Conservation (phyloP, 2,329 filamentous ascomycete genomes). For the Tolypocladium album region DNA sequence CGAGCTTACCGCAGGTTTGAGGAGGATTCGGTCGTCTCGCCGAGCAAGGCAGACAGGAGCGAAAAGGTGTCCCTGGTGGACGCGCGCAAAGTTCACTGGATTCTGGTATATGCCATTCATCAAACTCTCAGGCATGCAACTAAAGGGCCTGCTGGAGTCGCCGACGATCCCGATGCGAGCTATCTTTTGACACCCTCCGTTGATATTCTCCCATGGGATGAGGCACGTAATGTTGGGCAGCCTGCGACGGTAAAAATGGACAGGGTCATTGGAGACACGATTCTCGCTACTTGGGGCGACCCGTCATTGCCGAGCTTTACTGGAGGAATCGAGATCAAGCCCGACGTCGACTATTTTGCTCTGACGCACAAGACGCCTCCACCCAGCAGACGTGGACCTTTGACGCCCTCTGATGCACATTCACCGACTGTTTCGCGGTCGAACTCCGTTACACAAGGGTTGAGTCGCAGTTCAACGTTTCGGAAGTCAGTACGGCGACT, state of each 20-base stretch:
- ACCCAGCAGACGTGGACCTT: conserved; percentile 2
- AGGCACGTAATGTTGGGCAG: conserved; percentile 14
- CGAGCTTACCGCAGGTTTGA: conserved; percentile 62
- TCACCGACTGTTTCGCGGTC: conserved; percentile 12
- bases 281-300: conserved; percentile 6
- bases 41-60: conserved; percentile 41
- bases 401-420: neutral
- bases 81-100: conserved; percentile 68
- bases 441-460: conserved; percentile 16
- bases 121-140: conserved; percentile 62
- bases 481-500: conserved; percentile 23
- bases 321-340: conserved; percentile 33
- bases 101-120: conserved; percentile 61
- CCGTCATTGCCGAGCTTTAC: neutral
- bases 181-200: conserved; percentile 44
- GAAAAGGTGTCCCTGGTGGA: conserved; percentile 48
- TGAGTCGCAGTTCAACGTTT: conserved; percentile 22
- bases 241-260: conserved; percentile 18
- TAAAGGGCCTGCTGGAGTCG: conserved; percentile 49
- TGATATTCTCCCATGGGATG: conserved; percentile 35
- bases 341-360: conserved; percentile 45
- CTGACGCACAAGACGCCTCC: conserved; percentile 23
- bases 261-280: conserved; percentile 7
- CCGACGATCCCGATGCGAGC: conserved; percentile 39
- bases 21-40: conserved; percentile 38